Evolutionary conservation across 2,329 filamentous ascomycete genomes (phyloP), one percentile per base, ranked within the genome.

Genomic region (Pyricularia pennisetigena): DNA sequence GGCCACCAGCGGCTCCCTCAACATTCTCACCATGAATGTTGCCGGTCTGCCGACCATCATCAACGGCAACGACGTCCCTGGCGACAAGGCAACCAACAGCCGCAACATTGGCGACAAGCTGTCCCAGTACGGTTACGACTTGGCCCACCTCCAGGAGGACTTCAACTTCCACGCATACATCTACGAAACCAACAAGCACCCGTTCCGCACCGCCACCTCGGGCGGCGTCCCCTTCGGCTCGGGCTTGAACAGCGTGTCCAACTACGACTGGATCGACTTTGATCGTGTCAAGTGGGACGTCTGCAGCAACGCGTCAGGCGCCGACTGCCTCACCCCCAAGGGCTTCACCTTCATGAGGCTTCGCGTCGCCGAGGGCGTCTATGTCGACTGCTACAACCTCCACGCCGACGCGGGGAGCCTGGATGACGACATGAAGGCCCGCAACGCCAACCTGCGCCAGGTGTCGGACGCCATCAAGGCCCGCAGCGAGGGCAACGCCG

Each of bases 131-230:
- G 81, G 77, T 68, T 88, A 86, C 76, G 86, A 88, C 71, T 77
- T 90, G 30, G 86, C 90, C 74, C 82, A 91, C 71, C 78, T 88
- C 16, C 88, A 91, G 74, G 88, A 90, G 79, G 86, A 90, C 74
- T 90, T 90, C 80, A 89, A 89, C 77, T 90, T 86, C 76, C 87
- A 91, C 72, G 83, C 85, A 4, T 81, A 82, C 68, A 82, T 91
- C 71, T 90, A 90, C 76, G 79, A 79, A 10, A 85, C 84, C 16
- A 85, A 88, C 74, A 82, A 80, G 62, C 86, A 89, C 72, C 79
- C 85, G 3, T 83, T 84, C 75, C 82, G 88, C 68, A 90, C 88
- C 1, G 75, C 86, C 0, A 90, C 88, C 10, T 88, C 86, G 5
- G 88, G 88, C n/a, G 86, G 85, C 28, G 88, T 86, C 0, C 83